Percentiles rank a stretch among this genome's conserved stretches.
phyloP scores from a whole-genome alignment of 2,329 filamentous ascomycete species.

The Venturiaceae sp. region DNA sequence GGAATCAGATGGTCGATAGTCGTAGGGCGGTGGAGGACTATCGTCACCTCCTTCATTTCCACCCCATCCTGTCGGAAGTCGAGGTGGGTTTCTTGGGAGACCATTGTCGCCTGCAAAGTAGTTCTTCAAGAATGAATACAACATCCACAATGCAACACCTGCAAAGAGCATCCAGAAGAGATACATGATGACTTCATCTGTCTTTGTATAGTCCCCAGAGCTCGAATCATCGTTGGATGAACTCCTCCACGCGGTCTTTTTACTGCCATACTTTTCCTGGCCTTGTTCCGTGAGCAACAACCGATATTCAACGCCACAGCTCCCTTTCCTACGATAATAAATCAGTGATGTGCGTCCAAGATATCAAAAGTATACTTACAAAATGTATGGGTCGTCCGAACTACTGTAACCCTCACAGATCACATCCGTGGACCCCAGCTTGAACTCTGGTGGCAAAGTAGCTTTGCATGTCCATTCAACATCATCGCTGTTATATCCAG shows the following conservation, averaged over 20 bases:
- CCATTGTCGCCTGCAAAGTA: constrained; percentile 31
- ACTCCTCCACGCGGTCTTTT: constrained; percentile 27
- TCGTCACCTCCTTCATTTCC: constrained; percentile 17
- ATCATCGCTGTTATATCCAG: constrained; percentile 68
- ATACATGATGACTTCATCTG: constrained; percentile 22
- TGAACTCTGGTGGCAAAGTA: constrained; percentile 51
- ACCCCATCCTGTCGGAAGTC: constrained; percentile 10
- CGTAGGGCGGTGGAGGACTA: constrained; percentile 42
- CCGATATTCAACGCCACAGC: constrained; percentile 85
- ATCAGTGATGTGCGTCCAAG: not conserved
- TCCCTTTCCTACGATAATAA: constrained; percentile 51
- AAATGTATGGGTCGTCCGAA: constrained; percentile 71
- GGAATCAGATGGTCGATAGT: constrained; percentile 15
- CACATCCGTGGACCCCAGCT: constrained; percentile 79
- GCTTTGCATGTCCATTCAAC: constrained; percentile 88
- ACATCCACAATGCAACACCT: constrained; percentile 45
- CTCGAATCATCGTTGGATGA: not conserved
- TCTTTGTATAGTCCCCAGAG: constrained; percentile 21
- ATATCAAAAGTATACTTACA: no score
- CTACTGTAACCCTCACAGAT: constrained; percentile 80
- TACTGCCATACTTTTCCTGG: constrained; percentile 56
- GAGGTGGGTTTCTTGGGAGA: constrained; percentile 10
- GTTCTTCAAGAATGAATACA: not conserved
- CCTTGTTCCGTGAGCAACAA: constrained; percentile 69
- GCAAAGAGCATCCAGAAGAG: constrained; percentile 56